Evolutionary conservation across 1,284 basidiomycete species (phyloP).

Genomic region (Leccinum subrobustum): DNA sequence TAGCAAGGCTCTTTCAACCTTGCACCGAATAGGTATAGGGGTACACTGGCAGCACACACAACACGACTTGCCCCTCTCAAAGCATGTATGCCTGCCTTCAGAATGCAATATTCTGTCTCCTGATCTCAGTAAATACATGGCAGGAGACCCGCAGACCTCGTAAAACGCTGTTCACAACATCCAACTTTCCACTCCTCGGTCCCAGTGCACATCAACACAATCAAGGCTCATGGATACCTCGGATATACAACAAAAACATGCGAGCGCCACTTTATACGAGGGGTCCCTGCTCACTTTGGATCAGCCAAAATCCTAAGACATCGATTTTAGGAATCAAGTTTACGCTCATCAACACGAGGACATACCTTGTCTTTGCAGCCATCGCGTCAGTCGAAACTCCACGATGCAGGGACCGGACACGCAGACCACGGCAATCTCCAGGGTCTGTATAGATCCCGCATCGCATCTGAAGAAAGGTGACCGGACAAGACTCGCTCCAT

Average conservation of each 20-base stretch:
- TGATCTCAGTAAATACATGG: too few species aligned
- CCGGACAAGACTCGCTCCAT: slow-evolving; percentile 5
- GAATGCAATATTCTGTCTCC: background rate
- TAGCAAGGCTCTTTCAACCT: background rate
- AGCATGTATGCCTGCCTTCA: background rate
- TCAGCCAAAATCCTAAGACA: slow-evolving; percentile 19
- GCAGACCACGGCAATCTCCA: slow-evolving; percentile 24
- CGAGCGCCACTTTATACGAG: background rate
- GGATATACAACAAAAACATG: background rate
- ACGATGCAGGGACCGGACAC: slow-evolving; percentile 25
- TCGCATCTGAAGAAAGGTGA: slow-evolving; percentile 16
- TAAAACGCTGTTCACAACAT: background rate
- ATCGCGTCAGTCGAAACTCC: slow-evolving; percentile 20
- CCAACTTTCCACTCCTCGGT: background rate
- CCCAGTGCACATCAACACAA: background rate
- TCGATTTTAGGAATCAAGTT: background rate
- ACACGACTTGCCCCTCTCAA: background rate
- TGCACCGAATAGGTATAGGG: background rate
- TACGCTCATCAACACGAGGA: background rate
- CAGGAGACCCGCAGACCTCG: background rate
- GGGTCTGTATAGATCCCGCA: slow-evolving; percentile 20
- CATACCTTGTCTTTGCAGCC: slow-evolving; percentile 23
- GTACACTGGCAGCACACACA: background rate
- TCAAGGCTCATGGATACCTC: background rate
- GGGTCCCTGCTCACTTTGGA: slow-evolving; percentile 20